Base-by-base conservation (phyloP, 805 yeast genomes). In the Henningerozyma blattae region DNA sequence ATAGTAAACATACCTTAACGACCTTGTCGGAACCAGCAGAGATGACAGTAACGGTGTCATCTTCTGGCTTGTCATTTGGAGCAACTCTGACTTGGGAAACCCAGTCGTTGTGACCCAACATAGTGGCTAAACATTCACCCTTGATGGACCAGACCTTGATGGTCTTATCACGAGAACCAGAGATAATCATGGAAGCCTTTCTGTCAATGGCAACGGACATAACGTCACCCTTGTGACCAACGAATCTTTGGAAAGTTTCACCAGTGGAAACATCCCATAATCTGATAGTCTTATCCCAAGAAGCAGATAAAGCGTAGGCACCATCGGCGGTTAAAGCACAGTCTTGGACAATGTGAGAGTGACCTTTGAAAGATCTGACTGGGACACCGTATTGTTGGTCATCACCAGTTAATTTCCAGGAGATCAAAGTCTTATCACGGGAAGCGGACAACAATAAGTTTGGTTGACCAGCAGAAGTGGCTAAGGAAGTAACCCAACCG, bases 201-300 rank as follows among this genome's bases (percentile, higher is more conserved):
- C 82, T 76, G 59, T 96, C 80, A 66, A 91, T 83, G 53, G 96
- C 83, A 58, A 89, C 96, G 45, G 97, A 87, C 70, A 87, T 71
- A 52, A 91, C 98, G 67, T 91, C 99, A 61, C 86, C 83, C 52
- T 75, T 76, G 93, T 91, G 99, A 61, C 98, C 99, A 54, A 80
- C 94, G 64, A 89, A 91, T 72, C 95, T 87, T 65, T 76, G 76
- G 66, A 86, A 72, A 61, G 86, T 77, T 68, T 77, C 84, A 74
- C 97, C 99, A 56, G 87, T 74, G 64, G 77, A 78, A 58, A 91
- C 75, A 67, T 85, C 86, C 99, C 99, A 91, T 62, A 91, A 79
- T 77, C 97, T 89, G 65, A 93, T 75, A 62, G 98, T 87, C 75
- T 82, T 85, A 69, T 91, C 98, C 99, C 99, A 91, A 58, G 98